These are phyloP conservation scores for Parmelia sp. DNA, from an alignment of 495 filamentous ascomycete species.

Conservation along the genomic window DNA sequence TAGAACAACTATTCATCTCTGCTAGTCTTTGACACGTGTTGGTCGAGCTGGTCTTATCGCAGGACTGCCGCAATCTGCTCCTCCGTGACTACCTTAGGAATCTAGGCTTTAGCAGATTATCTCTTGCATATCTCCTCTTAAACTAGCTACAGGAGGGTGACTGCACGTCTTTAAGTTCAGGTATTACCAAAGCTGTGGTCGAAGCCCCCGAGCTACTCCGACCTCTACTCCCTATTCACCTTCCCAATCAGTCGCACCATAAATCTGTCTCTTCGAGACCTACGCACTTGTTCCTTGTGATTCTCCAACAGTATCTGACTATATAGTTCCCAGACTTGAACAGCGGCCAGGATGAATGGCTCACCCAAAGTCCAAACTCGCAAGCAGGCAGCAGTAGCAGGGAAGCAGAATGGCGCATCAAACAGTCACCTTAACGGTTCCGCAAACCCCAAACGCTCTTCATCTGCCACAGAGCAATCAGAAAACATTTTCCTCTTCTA, in stretches of 20 bases:
- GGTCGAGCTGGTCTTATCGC: conserved; percentile 11
- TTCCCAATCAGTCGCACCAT: background rate
- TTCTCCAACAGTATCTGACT: background rate
- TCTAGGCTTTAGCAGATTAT: background rate
- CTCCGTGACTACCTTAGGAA: background rate
- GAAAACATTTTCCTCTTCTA: conserved; percentile 96
- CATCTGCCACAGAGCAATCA: conserved; percentile 31
- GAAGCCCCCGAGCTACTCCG: conserved; percentile 3
- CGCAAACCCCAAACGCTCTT: background rate
- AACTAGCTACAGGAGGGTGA: background rate
- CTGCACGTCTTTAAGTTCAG: background rate
- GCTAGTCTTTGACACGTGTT: background rate
- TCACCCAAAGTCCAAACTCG: conserved; percentile 16
- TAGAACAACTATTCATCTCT: background rate
- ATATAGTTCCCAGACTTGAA: background rate
- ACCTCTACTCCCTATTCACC: background rate
- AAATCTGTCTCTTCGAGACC: background rate
- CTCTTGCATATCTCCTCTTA: background rate
- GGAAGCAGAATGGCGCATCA: conserved; percentile 13
- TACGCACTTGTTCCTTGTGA: background rate
- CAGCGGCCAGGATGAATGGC: conserved; percentile 10
- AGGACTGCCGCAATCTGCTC: conserved; percentile 1
- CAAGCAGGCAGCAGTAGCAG: conserved; percentile 20
- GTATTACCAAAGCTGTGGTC: background rate
- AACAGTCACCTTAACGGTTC: conserved; percentile 22